Evolutionary conservation across 2,329 filamentous ascomycete genomes (phyloP).

Genomic region (Colletotrichum sidae): DNA sequence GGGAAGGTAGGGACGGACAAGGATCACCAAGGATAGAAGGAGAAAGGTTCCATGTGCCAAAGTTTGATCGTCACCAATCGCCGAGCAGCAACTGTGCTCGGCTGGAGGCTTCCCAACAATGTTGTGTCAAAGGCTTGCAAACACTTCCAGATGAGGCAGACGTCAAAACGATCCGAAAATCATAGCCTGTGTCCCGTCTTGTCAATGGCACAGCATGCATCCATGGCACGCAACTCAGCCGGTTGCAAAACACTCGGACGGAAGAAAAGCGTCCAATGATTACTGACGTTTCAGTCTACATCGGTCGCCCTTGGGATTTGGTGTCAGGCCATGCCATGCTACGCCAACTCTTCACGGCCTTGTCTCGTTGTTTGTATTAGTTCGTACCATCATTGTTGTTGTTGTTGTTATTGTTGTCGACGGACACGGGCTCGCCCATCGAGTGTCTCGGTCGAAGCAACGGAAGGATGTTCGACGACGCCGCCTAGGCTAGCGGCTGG

Average conservation of each 20-base stretch:
- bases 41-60: constrained; percentile 35
- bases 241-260: constrained; percentile 35
- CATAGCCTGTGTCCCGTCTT: constrained; percentile 23
- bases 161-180: constrained; percentile 33
- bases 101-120: constrained; percentile 21
- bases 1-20: not conserved
- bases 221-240: constrained; percentile 21
- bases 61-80: constrained; percentile 39
- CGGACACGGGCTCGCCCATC: constrained; percentile 30
- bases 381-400: no score
- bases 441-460: constrained; percentile 22
- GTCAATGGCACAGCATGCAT: constrained; percentile 9
- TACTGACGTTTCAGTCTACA: constrained; percentile 35
- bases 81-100: constrained; percentile 32
- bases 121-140: constrained; percentile 35
- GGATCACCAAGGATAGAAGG: constrained; percentile 3
- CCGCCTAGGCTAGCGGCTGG: constrained; percentile 7
- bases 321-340: constrained; percentile 10
- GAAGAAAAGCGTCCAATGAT: constrained; percentile 32
- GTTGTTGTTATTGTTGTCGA: constrained; percentile 21
- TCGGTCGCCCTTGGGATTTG: constrained; percentile 27
- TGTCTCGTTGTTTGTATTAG: no score
- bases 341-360: no score
- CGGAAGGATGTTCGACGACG: constrained; percentile 17
- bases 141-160: constrained; percentile 35